Evolutionary conservation across 805 yeast genomes (phyloP), one percentile per base, ranked within the genome.

Genomic region (Metschnikowia picachoensis): DNA sequence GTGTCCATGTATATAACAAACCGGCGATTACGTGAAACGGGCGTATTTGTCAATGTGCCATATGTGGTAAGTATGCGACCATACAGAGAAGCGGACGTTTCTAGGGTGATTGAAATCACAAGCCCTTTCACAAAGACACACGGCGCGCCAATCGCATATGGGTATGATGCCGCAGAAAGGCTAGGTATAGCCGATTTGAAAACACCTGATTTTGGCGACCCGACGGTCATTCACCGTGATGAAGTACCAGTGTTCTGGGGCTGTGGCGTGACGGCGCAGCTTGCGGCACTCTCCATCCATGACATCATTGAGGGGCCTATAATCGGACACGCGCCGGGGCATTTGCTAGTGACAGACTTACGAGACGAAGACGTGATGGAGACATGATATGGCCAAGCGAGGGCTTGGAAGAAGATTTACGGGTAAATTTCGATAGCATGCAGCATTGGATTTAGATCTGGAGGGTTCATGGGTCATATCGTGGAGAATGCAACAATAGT

Each of bases 171-270:
- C 6, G 61, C 60, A 1, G 48, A 56, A 32, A 54, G 68, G 32
- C 49, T 72, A 17, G 75, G 75, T 1, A 68, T 72, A 17, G 39
- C 47, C 9, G 61, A 67, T 41, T 39, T 70, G 6, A 44, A 28
- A 2, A 46, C 41, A 6, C 75, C 74, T 1, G 75, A 70, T 10
- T 70, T 58, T 51, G 74, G 75, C 7, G 70, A 67, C 13, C 33
- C 61, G 1, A 56, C 64, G 5, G 60, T 49, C 3, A 56, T 69
- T 14, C 52, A 50, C 9, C 62, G 55, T 0, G 72, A 59, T 37
- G 74, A 71, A 43, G 46, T 71, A 3, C 76, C 76, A 2, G 73
- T 70, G 2, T 71, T 72, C 45, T 72, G 75, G 75, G 75, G 66
- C 1, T 71, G 76, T 46, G 75, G 75, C 7, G 73, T 72, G 17